phyloP scores from a whole-genome alignment of 2,329 filamentous ascomycete genomes.

The Colletotrichum spaethianum region DNA sequence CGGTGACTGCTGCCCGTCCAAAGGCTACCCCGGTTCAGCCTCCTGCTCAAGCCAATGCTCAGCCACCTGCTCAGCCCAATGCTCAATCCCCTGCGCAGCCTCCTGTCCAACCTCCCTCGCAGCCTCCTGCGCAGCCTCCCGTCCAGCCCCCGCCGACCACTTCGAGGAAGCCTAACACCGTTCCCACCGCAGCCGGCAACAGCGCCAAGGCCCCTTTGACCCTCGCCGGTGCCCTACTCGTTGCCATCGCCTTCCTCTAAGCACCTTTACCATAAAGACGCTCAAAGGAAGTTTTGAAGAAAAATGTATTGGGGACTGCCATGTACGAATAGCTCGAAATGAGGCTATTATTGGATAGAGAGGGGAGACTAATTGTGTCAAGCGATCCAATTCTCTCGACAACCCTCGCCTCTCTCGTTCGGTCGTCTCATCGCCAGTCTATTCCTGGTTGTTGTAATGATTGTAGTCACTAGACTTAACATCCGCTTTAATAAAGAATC shows the following conservation, averaged over 20 bases:
- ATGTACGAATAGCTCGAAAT: not conserved
- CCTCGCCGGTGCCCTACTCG: constrained; percentile 15
- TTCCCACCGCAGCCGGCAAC: constrained; percentile 30
- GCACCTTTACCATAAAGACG: not conserved
- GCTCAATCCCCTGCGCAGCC: constrained; percentile 1
- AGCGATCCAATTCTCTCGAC: not conserved
- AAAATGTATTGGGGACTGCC: not conserved
- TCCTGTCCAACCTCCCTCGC: not conserved
- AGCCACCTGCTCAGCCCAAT: not conserved
- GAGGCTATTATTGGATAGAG: not conserved
- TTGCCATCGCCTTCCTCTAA: constrained; percentile 32
- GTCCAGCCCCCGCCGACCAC: constrained; percentile 3
- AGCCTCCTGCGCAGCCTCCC: constrained; percentile 3
- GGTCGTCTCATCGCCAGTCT: not conserved
- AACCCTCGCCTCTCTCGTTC: not conserved
- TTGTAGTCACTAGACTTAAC: not conserved
- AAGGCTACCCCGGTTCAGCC: not conserved
- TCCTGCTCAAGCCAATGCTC: not conserved
- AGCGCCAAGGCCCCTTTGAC: constrained; percentile 25
- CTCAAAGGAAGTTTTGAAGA: not conserved
- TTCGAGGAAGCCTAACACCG: constrained; percentile 12
- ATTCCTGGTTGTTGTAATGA: not conserved
- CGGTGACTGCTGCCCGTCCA: not conserved
- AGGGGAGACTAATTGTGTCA: not conserved
- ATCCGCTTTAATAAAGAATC: not conserved